Percentiles rank a stretch among this genome's conserved stretches.
phyloP scores from a whole-genome alignment of 192 early-diverging fungal species.

The Lobosporangium transversale region DNA sequence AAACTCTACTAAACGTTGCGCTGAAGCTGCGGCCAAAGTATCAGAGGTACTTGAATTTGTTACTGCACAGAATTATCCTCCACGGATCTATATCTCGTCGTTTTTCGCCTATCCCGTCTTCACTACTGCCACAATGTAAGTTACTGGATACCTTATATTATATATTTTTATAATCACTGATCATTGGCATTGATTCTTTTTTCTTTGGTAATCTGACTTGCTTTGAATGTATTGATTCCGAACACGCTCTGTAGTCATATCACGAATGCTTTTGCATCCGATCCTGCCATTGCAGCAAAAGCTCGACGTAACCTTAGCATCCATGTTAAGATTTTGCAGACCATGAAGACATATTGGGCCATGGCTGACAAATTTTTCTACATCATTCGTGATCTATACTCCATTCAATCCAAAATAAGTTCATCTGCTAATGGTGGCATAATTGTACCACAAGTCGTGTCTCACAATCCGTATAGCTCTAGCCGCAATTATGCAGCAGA shows the following conservation, averaged over 20 bases:
- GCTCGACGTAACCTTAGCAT: slow-evolving; percentile 53
- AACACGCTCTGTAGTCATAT: slow-evolving; percentile 43
- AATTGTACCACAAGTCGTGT: slow-evolving; percentile 36
- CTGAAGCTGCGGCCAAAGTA: slow-evolving; percentile 53
- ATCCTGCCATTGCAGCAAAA: slow-evolving; percentile 44
- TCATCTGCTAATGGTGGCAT: slow-evolving; percentile 25
- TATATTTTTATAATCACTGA: too few relatives aligned
- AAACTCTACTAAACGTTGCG: slow-evolving; percentile 53
- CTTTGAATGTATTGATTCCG: too few relatives aligned
- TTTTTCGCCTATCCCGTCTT: slow-evolving; percentile 62
- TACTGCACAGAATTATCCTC: slow-evolving; percentile 36
- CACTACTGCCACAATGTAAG: slow-evolving; percentile 60
- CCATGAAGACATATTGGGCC: slow-evolving; percentile 60
- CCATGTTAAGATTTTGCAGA: slow-evolving; percentile 52
- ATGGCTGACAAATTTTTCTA: slow-evolving; percentile 62
- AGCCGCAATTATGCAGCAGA: slow-evolving; percentile 26
- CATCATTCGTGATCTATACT: slow-evolving; percentile 50
- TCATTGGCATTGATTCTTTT: too few relatives aligned
- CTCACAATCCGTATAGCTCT: slow-evolving; percentile 28
- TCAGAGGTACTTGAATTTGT: slow-evolving; percentile 43
- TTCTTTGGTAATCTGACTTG: too few relatives aligned
- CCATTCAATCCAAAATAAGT: slow-evolving; percentile 52
- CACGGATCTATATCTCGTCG: slow-evolving; percentile 37
- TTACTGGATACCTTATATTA: background rate
- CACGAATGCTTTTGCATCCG: slow-evolving; percentile 56